A percentile compares a stretch with the other conserved stretches of the same genome.
phyloP scores from a whole-genome alignment of 2,329 filamentous ascomycete genomes.

The Ceratocystis variospora region DNA sequence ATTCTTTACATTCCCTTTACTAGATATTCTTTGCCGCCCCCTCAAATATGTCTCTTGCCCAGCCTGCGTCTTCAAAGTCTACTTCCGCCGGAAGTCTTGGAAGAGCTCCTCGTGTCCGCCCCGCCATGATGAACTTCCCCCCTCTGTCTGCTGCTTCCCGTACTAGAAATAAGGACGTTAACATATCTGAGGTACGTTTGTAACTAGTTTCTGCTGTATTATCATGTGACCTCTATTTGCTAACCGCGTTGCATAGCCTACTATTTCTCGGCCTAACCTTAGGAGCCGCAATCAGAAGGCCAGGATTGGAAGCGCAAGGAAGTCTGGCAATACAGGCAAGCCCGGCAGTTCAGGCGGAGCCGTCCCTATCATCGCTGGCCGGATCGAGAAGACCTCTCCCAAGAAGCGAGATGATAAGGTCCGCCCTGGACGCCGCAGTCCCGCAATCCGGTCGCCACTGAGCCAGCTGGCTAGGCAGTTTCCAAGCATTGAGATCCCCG shows the following conservation, averaged over 20 bases:
- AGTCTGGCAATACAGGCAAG: not conserved
- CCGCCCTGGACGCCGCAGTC: conserved; percentile 25
- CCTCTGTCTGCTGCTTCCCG: not conserved
- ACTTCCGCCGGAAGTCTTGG: not conserved
- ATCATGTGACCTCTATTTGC: not conserved
- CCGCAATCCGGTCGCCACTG: conserved; percentile 48
- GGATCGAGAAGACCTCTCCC: conserved; percentile 20
- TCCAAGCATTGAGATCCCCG: conserved; percentile 48
- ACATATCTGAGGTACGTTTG: not conserved
- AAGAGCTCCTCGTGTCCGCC: too few species aligned
- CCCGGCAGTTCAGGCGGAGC: not conserved
- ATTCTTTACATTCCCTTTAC: too few species aligned
- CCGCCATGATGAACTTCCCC: not conserved
- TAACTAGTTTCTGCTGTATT: not conserved
- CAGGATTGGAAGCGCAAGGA: not conserved
- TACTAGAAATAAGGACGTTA: not conserved
- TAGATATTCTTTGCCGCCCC: too few species aligned
- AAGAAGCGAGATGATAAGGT: conserved; percentile 25
- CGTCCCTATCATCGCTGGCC: not conserved
- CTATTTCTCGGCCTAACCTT: conserved; percentile 11
- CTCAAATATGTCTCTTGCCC: too few species aligned
- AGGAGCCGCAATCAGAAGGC: conserved; percentile 6
- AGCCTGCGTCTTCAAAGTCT: not conserved
- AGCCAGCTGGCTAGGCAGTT: conserved; percentile 55
- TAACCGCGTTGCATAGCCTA: not conserved